A percentile compares a stretch with the other conserved stretches of the same genome.
Evolutionary conservation across 305 asterid genomes (phyloP).

Genomic region (Petunia hybrid): DNA sequence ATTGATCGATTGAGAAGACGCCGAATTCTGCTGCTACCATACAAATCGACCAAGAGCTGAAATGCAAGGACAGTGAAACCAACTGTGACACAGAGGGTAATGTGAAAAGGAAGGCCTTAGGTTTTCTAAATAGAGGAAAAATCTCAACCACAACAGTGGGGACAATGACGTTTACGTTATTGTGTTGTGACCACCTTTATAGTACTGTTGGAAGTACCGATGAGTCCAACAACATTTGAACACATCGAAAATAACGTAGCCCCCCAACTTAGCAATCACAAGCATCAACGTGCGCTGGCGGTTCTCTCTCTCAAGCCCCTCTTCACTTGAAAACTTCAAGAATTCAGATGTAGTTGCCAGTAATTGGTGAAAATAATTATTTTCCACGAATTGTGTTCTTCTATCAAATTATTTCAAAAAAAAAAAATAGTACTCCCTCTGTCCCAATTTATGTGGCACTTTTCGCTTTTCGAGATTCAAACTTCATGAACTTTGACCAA

Average conservation of each 20-base stretch:
- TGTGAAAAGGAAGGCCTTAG: neutral
- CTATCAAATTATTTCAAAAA: no score
- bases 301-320: neutral
- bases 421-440: no score
- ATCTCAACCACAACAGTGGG: conserved; percentile 20
- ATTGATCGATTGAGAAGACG: neutral
- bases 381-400: no score
- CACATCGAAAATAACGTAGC: conserved; percentile 16
- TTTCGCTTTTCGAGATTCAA: no score
- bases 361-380: no score
- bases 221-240: conserved; percentile 24
- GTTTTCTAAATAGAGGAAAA: neutral
- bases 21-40: no score
- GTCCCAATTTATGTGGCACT: no score
- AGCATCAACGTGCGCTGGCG: neutral
- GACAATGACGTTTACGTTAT: neutral
- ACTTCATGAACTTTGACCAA: no score
- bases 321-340: no score
- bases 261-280: neutral
- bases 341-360: no score
- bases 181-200: neutral
- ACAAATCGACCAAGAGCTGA: neutral
- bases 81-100: neutral
- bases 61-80: neutral
- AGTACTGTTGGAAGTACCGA: conserved; percentile 32